phyloP scores from a whole-genome alignment of 1,139 yeast species.

The Lodderomyces oxycetoniae region DNA sequence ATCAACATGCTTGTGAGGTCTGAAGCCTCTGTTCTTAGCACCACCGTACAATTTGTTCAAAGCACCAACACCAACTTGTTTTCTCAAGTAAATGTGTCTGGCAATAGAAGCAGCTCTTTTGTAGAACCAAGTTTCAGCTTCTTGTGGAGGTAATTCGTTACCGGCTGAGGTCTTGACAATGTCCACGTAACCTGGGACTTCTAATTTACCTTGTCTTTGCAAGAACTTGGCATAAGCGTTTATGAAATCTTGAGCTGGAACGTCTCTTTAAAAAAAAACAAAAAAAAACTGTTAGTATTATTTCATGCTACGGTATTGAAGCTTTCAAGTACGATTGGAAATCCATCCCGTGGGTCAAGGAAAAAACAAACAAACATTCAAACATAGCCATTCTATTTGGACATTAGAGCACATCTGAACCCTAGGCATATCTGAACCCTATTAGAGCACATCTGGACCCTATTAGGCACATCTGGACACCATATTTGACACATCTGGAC shows the following conservation, averaged over 20 bases:
- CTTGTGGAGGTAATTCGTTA: conserved; percentile 99
- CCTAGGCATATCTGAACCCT: too few species aligned
- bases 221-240: conserved; percentile 99
- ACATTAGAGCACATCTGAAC: too few species aligned
- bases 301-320: too few species aligned
- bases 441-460: too few species aligned
- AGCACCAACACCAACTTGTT: conserved; percentile 99
- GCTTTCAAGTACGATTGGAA: too few species aligned
- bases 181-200: conserved; percentile 99
- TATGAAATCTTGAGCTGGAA: conserved; percentile 99
- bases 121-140: conserved; percentile 99
- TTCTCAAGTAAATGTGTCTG: conserved; percentile 99
- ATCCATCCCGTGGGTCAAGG: too few species aligned
- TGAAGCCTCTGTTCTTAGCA: conserved; percentile 98
- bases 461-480: too few species aligned
- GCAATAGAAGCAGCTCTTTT: conserved; percentile 99
- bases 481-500: too few species aligned
- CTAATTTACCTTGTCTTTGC: conserved; percentile 99
- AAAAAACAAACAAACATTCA: too few species aligned
- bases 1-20: conserved; percentile 98
- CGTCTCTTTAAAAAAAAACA: conserved; percentile 63
- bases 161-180: conserved; percentile 98
- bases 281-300: conserved; percentile 27
- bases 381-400: too few species aligned
- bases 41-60: conserved; percentile 99